phyloP scores from a whole-genome alignment of 164 flowering plant genomes.

The Vitis riparia region DNA sequence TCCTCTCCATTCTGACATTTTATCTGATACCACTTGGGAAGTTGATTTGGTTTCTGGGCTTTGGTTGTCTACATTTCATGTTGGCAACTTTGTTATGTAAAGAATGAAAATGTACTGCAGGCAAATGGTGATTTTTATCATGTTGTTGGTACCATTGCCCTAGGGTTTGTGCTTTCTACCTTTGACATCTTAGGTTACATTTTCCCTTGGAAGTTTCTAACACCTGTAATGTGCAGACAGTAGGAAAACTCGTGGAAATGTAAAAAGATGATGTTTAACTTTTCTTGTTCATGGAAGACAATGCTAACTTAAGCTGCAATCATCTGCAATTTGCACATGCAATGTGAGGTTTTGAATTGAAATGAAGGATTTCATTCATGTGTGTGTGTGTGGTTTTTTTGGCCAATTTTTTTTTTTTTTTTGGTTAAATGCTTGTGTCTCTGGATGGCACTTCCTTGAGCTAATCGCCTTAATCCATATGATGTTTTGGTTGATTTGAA shows the following conservation, averaged over 20 bases:
- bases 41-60: not conserved
- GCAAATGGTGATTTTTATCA: not conserved
- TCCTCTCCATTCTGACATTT: not conserved
- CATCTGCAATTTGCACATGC: not conserved
- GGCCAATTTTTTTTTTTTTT: no score
- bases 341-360: not conserved
- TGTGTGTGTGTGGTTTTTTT: not conserved
- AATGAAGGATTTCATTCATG: not conserved
- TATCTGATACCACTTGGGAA: not conserved
- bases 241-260: not conserved
- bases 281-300: not conserved
- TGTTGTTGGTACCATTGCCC: not conserved
- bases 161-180: slow-evolving; percentile 10
- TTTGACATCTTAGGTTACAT: slow-evolving; percentile 12
- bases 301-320: not conserved
- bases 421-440: no score
- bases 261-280: not conserved
- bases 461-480: no score
- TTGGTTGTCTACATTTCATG: not conserved
- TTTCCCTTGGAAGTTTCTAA: slow-evolving; percentile 16
- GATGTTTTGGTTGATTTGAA: no score
- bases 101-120: not conserved
- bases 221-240: slow-evolving; percentile 10
- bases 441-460: no score
- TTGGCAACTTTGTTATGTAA: not conserved